phyloP scores from a whole-genome alignment of 2,329 filamentous ascomycete species.

The Aureobasidium pullulans region DNA sequence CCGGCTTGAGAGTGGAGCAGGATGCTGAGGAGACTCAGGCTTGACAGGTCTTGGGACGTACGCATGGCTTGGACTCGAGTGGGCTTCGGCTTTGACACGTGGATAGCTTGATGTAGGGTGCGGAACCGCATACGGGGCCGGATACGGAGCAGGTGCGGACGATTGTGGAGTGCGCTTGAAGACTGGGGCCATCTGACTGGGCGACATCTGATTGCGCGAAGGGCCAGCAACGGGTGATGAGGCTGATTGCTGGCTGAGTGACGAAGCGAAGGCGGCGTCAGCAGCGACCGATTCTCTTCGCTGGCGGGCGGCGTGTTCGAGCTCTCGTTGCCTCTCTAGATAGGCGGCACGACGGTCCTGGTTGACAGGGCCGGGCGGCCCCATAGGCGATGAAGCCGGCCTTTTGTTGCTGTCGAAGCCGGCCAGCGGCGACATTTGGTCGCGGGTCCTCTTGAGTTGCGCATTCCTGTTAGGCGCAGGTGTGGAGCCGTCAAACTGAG shows the following conservation, averaged over 20 bases:
- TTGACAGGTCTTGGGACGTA: background rate
- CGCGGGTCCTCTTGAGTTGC: slow-evolving; percentile 13
- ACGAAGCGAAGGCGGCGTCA: slow-evolving; percentile 23
- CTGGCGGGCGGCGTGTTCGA: slow-evolving; percentile 12
- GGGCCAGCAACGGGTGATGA: slow-evolving; percentile 7
- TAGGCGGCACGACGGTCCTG: slow-evolving; percentile 1
- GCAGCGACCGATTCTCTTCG: slow-evolving; percentile 17
- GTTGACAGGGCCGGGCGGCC: slow-evolving; percentile 12
- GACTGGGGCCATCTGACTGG: slow-evolving; percentile 13
- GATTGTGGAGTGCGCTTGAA: slow-evolving; percentile 17
- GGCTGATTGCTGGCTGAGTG: slow-evolving; percentile 19
- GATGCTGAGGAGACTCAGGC: background rate
- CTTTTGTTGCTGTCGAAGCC: slow-evolving; percentile 17
- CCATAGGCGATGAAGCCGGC: slow-evolving; percentile 13
- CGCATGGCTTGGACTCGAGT: background rate
- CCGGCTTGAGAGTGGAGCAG: background rate
- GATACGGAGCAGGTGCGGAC: background rate
- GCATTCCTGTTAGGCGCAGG: background rate
- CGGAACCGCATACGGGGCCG: background rate
- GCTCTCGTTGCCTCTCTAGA: slow-evolving; percentile 11
- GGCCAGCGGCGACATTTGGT: slow-evolving; percentile 13
- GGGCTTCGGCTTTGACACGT: slow-evolving; percentile 5
- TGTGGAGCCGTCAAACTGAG: background rate
- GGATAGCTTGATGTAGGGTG: background rate
- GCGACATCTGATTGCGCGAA: slow-evolving; percentile 4